phyloP scores from a whole-genome alignment of 768 basidiomycete genomes.

The Roridomyces roridus region DNA sequence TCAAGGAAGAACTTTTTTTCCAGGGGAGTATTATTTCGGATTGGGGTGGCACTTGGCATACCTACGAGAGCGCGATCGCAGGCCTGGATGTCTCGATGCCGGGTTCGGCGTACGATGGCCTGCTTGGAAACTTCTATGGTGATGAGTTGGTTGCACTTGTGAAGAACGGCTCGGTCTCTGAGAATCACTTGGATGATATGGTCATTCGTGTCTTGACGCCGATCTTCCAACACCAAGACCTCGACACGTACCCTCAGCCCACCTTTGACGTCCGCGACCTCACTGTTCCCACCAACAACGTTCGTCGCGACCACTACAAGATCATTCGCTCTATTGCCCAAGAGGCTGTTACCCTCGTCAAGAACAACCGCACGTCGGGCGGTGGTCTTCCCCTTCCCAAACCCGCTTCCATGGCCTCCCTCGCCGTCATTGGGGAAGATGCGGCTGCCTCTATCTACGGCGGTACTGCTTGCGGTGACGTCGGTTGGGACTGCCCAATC shows the following conservation, averaged over 20 bases:
- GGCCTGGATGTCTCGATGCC: conserved; percentile 16
- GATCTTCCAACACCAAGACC: conserved; percentile 14
- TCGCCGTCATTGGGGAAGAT: conserved; percentile 15
- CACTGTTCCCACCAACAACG: conserved; percentile 12
- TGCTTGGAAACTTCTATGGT: conserved; percentile 10
- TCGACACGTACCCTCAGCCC: conserved; percentile 9
- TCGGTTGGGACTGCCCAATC: neutral
- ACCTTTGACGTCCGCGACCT: conserved; percentile 13
- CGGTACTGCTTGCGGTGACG: conserved; percentile 12
- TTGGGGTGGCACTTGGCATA: conserved; percentile 13
- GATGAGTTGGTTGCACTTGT: conserved; percentile 10
- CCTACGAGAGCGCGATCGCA: neutral
- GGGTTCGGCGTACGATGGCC: conserved; percentile 4
- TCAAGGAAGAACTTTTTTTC: conserved; percentile 14
- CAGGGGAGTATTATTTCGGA: conserved; percentile 5
- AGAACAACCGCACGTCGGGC: conserved; percentile 8
- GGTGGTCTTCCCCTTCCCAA: conserved; percentile 7
- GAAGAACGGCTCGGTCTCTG: conserved; percentile 8
- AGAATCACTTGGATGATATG: conserved; percentile 12
- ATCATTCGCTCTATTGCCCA: conserved; percentile 11
- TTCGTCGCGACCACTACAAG: conserved; percentile 13
- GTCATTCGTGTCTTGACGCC: conserved; percentile 7
- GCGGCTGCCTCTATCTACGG: conserved; percentile 10
- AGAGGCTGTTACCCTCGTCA: conserved; percentile 14
- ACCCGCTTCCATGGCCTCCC: conserved; percentile 1